A percentile compares a stretch with the other conserved stretches of the same genome.
Conservation (phyloP, 2,329 filamentous ascomycete genomes). For the Epichloe scottii region DNA sequence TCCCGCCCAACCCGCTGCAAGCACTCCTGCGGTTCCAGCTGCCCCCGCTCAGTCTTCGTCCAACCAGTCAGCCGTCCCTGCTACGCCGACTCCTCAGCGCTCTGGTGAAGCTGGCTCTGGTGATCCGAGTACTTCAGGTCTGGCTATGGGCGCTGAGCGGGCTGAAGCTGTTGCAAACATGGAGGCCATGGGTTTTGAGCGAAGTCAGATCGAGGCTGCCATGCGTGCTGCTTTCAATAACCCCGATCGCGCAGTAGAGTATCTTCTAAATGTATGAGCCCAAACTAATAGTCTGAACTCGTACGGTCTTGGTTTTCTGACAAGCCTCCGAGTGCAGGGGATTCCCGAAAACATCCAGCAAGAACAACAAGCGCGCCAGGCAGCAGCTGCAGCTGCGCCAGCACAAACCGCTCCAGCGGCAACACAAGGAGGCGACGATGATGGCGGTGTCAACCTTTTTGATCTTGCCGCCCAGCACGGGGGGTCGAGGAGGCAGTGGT, state of each 20-base stretch:
- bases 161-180: slow-evolving; percentile 77
- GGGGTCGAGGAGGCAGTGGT: slow-evolving; percentile 31
- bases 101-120: slow-evolving; percentile 24
- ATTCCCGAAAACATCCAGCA: slow-evolving; percentile 77
- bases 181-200: slow-evolving; percentile 94
- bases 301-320: background rate
- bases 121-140: slow-evolving; percentile 52
- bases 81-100: slow-evolving; percentile 42
- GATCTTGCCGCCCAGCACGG: slow-evolving; percentile 74
- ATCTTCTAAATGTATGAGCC: slow-evolving; percentile 65
- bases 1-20: slow-evolving; percentile 39
- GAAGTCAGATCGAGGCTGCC: slow-evolving; percentile 77
- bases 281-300: background rate
- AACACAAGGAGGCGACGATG: slow-evolving; percentile 39
- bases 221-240: slow-evolving; percentile 97
- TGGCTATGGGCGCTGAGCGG: slow-evolving; percentile 75
- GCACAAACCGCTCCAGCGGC: slow-evolving; percentile 12
- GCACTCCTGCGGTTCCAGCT: slow-evolving; percentile 46
- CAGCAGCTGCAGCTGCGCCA: slow-evolving; percentile 30
- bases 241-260: slow-evolving; percentile 93
- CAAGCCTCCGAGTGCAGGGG: slow-evolving; percentile 40
- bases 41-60: slow-evolving; percentile 28
- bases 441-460: slow-evolving; percentile 74
- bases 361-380: slow-evolving; percentile 45
- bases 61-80: slow-evolving; percentile 35